Percentiles rank a stretch among this genome's conserved stretches.
Conservation (phyloP, 2,329 filamentous ascomycete species). For the Atkinsonella hypoxylon region DNA sequence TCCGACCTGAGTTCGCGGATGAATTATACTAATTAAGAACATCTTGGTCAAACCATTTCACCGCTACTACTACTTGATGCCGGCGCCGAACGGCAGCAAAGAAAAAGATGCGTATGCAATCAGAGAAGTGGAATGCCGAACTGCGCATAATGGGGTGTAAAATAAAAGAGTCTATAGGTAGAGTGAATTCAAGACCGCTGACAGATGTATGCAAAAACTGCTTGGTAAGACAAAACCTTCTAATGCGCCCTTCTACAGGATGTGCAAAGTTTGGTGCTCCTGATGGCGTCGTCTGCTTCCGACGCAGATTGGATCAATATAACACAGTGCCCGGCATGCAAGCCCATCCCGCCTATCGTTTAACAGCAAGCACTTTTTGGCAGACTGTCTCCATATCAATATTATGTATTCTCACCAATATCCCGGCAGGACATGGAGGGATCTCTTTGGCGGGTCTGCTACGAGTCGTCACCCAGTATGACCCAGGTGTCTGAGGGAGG, state of each 20-base stretch:
- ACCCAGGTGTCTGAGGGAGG: slow-evolving; percentile 27
- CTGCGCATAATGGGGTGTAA: not conserved
- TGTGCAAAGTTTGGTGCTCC: not conserved
- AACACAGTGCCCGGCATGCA: too few relatives aligned
- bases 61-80: not conserved
- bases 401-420: slow-evolving; percentile 11
- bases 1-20: too few relatives aligned
- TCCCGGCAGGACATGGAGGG: slow-evolving; percentile 10
- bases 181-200: not conserved
- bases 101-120: too few relatives aligned
- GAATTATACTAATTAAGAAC: too few relatives aligned
- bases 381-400: not conserved
- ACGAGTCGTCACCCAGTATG: slow-evolving; percentile 33
- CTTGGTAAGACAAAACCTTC: not conserved
- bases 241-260: not conserved
- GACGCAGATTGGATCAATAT: too few relatives aligned
- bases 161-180: not conserved
- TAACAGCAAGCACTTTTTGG: too few relatives aligned
- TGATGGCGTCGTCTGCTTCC: not conserved
- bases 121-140: not conserved
- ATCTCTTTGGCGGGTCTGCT: slow-evolving; percentile 27
- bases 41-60: not conserved
- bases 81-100: too few relatives aligned
- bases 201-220: not conserved
- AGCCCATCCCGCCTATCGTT: too few relatives aligned